Percentiles rank a stretch among this genome's conserved stretches.
phyloP scores from a whole-genome alignment of 805 yeast species.

The Candida jianshihensis region DNA sequence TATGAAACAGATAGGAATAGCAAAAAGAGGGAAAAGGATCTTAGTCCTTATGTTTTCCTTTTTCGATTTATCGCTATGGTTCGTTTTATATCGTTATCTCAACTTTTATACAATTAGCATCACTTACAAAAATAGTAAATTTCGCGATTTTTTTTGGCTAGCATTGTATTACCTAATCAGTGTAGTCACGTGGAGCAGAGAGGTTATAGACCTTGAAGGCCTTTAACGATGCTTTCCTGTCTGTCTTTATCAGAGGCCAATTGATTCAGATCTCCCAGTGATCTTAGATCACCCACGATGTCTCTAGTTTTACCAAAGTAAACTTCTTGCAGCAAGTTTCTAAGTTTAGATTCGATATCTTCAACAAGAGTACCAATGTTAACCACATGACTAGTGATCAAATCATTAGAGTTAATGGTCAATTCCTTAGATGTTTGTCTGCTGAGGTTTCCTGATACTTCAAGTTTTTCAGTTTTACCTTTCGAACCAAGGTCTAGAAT shows the following conservation, averaged over 20 bases:
- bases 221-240: conserved; percentile 30
- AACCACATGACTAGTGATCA: conserved; percentile 57
- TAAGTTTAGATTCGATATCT: conserved; percentile 78
- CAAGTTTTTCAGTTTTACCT: conserved; percentile 30
- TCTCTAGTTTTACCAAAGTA: conserved; percentile 94
- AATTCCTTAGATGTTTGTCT: conserved; percentile 66
- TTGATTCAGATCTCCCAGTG: conserved; percentile 16
- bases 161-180: too few relatives aligned
- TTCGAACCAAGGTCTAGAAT: conserved; percentile 54
- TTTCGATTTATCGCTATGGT: too few relatives aligned
- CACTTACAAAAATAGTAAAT: too few relatives aligned
- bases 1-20: too few relatives aligned
- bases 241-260: conserved; percentile 20
- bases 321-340: conserved; percentile 86
- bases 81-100: too few relatives aligned
- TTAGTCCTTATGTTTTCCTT: too few relatives aligned
- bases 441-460: conserved; percentile 76
- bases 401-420: conserved; percentile 35
- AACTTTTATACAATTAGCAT: too few relatives aligned
- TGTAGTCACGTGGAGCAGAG: background rate
- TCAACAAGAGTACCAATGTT: conserved; percentile 83
- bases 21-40: too few relatives aligned
- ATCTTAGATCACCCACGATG: conserved; percentile 66
- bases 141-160: too few relatives aligned
- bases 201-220: conserved; percentile 24